phyloP scores from a whole-genome alignment of 257 asterid genomes.

The Anisodus tanguticus region DNA sequence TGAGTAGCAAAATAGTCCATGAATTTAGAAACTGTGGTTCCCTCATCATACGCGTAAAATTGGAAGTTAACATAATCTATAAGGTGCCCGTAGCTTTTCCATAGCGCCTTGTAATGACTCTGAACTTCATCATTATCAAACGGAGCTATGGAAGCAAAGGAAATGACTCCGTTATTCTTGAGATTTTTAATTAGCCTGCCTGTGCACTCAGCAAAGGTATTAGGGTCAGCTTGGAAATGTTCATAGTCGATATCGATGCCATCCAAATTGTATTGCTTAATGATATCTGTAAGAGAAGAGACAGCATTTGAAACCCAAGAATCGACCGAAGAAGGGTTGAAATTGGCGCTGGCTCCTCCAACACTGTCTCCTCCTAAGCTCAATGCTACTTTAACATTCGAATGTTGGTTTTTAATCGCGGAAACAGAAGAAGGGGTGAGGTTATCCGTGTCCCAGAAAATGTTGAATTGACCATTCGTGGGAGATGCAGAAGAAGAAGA shows the following conservation, averaged over 20 bases:
- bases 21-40: conserved; percentile 65
- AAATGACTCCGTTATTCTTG: conserved; percentile 54
- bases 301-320: conserved; percentile 86
- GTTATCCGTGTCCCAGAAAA: conserved; percentile 72
- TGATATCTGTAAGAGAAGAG: conserved; percentile 58
- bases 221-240: conserved; percentile 58
- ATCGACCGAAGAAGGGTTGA: conserved; percentile 54
- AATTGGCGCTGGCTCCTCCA: conserved; percentile 49
- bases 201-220: conserved; percentile 55
- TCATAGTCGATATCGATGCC: conserved; percentile 84
- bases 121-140: conserved; percentile 67
- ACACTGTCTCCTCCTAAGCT: conserved; percentile 84
- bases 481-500: conserved; percentile 50
- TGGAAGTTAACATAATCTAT: conserved; percentile 84
- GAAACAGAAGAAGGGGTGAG: conserved; percentile 60
- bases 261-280: conserved; percentile 54
- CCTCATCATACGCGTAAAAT: conserved; percentile 72
- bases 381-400: conserved; percentile 59
- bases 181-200: conserved; percentile 55
- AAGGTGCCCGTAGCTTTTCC: conserved; percentile 54
- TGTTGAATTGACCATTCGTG: conserved; percentile 66
- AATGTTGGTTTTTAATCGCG: conserved; percentile 50
- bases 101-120: conserved; percentile 65
- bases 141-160: conserved; percentile 83
- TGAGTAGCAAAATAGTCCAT: conserved; percentile 54